Percentiles rank a stretch among this genome's conserved stretches.
These are phyloP conservation scores for Trypanosoma mega DNA, from an alignment of 208 protist genomes.

Conservation along the genomic window DNA sequence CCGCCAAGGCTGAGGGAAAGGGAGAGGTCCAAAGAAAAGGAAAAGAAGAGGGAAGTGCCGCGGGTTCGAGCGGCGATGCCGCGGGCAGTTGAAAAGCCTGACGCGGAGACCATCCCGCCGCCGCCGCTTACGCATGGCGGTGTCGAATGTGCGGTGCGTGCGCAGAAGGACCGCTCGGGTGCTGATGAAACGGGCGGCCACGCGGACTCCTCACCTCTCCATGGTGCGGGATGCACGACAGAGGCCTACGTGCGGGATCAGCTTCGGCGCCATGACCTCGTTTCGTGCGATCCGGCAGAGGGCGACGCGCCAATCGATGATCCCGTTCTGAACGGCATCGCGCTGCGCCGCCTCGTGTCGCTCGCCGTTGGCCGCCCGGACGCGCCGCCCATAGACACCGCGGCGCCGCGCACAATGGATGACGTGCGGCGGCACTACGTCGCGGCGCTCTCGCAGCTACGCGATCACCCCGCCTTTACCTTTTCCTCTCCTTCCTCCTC, in stretches of 20 bases:
- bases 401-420: constrained; percentile 40
- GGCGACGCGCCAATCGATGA: constrained; percentile 35
- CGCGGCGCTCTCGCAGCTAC: neutral
- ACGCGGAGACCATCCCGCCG: too few species aligned
- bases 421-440: constrained; percentile 58
- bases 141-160: too few species aligned
- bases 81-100: too few species aligned
- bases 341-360: constrained; percentile 49
- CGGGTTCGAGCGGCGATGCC: too few species aligned
- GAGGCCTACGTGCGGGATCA: constrained; percentile 59
- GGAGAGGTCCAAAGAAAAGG: too few species aligned
- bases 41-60: too few species aligned
- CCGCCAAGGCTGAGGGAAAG: neutral
- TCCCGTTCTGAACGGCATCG: constrained; percentile 67
- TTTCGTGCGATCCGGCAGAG: constrained; percentile 25
- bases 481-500: neutral
- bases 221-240: too few species aligned
- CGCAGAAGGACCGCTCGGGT: too few species aligned
- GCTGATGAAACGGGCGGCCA: too few species aligned
- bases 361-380: constrained; percentile 12
- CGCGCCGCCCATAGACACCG: too few species aligned
- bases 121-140: too few species aligned
- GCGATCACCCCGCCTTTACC: neutral
- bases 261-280: constrained; percentile 67
- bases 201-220: too few species aligned